Percentiles rank a stretch among this genome's conserved stretches.
Conservation (phyloP, 2,329 filamentous ascomycete genomes). For the Clarireedia hainanense region DNA sequence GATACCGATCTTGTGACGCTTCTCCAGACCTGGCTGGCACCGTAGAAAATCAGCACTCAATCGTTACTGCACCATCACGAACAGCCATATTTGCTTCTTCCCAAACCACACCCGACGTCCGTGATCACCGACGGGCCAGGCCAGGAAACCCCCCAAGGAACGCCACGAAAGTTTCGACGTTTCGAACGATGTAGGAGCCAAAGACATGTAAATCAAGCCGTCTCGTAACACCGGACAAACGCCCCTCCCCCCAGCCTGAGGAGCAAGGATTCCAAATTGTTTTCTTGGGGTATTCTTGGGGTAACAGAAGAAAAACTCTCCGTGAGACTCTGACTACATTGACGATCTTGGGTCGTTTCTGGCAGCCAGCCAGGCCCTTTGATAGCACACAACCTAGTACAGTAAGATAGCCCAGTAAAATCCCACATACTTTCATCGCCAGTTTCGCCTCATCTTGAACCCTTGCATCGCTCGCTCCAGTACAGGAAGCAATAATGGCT, state of each 20-base stretch:
- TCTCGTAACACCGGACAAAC: background rate
- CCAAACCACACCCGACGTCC: background rate
- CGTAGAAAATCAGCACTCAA: background rate
- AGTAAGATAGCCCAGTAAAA: background rate
- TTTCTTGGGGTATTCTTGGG: conserved; percentile 1
- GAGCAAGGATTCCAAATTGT: background rate
- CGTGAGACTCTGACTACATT: background rate
- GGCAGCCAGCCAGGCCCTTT: background rate
- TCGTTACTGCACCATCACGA: background rate
- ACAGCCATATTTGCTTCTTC: background rate
- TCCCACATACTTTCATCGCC: background rate
- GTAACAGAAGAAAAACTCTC: background rate
- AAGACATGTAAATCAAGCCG: background rate
- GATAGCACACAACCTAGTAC: too few species aligned
- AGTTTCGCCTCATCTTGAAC: conserved; percentile 4
- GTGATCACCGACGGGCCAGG: background rate
- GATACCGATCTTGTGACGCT: background rate
- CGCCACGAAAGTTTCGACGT: background rate
- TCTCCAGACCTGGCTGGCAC: background rate
- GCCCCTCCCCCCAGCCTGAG: background rate
- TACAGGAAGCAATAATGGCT: background rate
- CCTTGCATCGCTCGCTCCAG: background rate
- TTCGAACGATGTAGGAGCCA: background rate
- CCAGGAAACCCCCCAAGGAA: background rate
- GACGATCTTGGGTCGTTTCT: background rate